Evolutionary conservation across 768 basidiomycete species (phyloP).

Genomic region (Rickenella mellea): DNA sequence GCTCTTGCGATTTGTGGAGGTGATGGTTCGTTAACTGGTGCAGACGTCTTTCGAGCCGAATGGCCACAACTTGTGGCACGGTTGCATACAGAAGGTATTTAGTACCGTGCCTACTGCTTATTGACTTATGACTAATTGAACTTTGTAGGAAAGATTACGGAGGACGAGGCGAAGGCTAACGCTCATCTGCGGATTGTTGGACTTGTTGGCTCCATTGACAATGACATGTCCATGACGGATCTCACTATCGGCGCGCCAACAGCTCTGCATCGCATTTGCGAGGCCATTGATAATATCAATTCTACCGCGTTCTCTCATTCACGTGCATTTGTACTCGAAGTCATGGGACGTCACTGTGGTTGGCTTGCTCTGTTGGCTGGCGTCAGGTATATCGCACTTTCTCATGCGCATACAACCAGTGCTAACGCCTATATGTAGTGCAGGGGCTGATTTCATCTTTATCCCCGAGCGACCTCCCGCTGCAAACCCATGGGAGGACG

Average conservation of each 20-base stretch:
- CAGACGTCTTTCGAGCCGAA: slow-evolving; percentile 86
- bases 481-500: slow-evolving; percentile 75
- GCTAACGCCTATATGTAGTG: slow-evolving; percentile 32
- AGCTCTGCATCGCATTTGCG: slow-evolving; percentile 93
- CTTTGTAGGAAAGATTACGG: slow-evolving; percentile 57
- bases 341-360: slow-evolving; percentile 99
- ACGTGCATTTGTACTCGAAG: slow-evolving; percentile 94
- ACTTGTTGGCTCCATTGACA: slow-evolving; percentile 98
- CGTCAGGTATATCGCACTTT: slow-evolving; percentile 50
- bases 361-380: slow-evolving; percentile 94
- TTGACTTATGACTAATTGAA: neutral
- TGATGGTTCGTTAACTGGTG: slow-evolving; percentile 94
- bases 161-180: slow-evolving; percentile 60
- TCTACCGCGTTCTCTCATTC: slow-evolving; percentile 95
- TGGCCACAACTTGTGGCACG: slow-evolving; percentile 81
- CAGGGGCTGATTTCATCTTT: slow-evolving; percentile 95
- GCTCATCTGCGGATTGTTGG: slow-evolving; percentile 91
- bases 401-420: neutral
- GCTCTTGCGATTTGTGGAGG: slow-evolving; percentile 96
- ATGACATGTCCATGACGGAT: slow-evolving; percentile 98
- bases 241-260: slow-evolving; percentile 95
- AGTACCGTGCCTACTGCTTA: neutral
- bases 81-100: slow-evolving; percentile 52
- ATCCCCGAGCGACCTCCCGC: slow-evolving; percentile 90
- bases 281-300: slow-evolving; percentile 96